Base-by-base conservation (phyloP, 768 basidiomycete genomes). In the Rhodosporidiobolus odoratus region DNA sequence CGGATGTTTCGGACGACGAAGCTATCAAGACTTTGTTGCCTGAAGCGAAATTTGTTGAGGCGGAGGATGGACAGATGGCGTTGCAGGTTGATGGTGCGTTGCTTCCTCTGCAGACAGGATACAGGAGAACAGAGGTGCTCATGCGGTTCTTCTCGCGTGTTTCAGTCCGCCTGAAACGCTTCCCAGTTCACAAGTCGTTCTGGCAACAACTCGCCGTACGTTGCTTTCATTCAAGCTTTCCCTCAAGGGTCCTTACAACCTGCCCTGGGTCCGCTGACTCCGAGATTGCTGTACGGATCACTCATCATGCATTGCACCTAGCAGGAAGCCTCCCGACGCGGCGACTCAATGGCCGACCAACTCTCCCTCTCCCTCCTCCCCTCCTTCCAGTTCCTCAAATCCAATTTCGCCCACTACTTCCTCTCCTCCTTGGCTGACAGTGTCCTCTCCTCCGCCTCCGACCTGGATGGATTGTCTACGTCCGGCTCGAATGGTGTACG, bases 271-370 rank as follows among this genome's bases (percentile, higher is more conserved):
- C 32, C 58, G 25, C 41, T 9, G 9, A 45, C 40, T 45, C 23
- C 12, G 12, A 23, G 13, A 23, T 12, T 45, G 43, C 43, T 45
- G 43, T n/a, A n/a, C n/a, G n/a, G n/a, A n/a, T n/a, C n/a, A n/a
- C n/a, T n/a, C n/a, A n/a, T n/a, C n/a, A 45, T 45, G 43, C 43
- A 12, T 35, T 35, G 9, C 15, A 35, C 12, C 17, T 30, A 43
- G 12, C 53, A 75, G 47, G 71, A 74, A 15, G 72, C 73, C 12
- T 67, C 71, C 8, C 50, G 67, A 10, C 65, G 71, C 8, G 76
- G 76, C 50, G 76, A 77, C 62, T 66, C 76, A 30, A 75, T 77
- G 37, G 52, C 50, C 9, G 75, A 76, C 59, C 38, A 57, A 3
- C 13, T 48, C 64, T 62, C 65, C 25, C 10, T 32, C 37, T 45